phyloP scores from a whole-genome alignment of 106 monocot genomes.

The Apostasia shenzhenica region DNA sequence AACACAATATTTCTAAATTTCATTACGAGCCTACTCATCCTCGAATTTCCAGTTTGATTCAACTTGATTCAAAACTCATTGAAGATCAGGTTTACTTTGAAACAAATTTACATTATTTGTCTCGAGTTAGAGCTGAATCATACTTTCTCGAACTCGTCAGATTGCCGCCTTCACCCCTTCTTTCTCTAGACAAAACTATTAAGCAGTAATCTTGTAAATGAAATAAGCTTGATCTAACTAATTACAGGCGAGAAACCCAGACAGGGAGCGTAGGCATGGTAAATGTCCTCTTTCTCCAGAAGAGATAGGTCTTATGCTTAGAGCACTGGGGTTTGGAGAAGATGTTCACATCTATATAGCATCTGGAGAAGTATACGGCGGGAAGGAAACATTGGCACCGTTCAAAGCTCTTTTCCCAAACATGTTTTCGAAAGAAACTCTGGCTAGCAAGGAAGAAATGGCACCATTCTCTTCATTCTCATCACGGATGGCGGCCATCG shows the following conservation, averaged over 20 bases:
- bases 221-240: not conserved
- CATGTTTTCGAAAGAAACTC: constrained; percentile 69
- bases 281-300: constrained; percentile 85
- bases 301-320: constrained; percentile 80
- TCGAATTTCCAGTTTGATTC: too few relatives aligned
- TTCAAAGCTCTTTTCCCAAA: constrained; percentile 90
- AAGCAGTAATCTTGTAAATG: too few relatives aligned
- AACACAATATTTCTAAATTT: too few relatives aligned
- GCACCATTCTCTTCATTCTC: constrained; percentile 60
- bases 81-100: too few relatives aligned
- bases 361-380: constrained; percentile 86
- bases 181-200: too few relatives aligned
- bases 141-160: too few relatives aligned
- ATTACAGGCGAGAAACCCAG: constrained; percentile 60
- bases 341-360: constrained; percentile 83
- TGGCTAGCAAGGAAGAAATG: constrained; percentile 64
- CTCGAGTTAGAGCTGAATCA: too few relatives aligned
- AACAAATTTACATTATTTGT: too few relatives aligned
- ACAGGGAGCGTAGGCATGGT: constrained; percentile 71
- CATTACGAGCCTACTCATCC: too few relatives aligned
- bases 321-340: constrained; percentile 69
- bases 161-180: too few relatives aligned
- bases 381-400: constrained; percentile 70
- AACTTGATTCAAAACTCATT: too few relatives aligned
- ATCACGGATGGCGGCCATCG: constrained; percentile 93